Percentiles rank a stretch among this genome's conserved stretches.
These are phyloP conservation scores for Pyrrhoderma noxium DNA, from an alignment of 1,284 basidiomycete genomes.

Conservation along the genomic window DNA sequence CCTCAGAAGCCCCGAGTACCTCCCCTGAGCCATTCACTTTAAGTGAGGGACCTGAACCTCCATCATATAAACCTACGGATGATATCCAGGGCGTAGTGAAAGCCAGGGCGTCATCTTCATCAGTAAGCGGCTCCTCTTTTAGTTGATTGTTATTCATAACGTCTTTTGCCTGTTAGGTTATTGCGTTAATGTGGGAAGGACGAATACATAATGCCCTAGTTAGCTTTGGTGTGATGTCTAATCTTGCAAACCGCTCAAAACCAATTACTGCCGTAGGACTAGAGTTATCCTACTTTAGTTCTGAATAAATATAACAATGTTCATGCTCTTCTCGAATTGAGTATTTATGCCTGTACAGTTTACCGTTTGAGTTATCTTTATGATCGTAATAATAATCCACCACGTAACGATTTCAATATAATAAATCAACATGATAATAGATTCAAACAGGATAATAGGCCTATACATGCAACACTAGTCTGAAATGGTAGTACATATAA, in stretches of 20 bases:
- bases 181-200: constrained; percentile 92
- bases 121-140: constrained; percentile 44
- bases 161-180: constrained; percentile 44
- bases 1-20: constrained; percentile 4
- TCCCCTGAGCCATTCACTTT: constrained; percentile 9
- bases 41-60: constrained; percentile 16
- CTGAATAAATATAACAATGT: constrained; percentile 33
- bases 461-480: background rate
- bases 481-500: background rate
- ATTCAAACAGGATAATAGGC: background rate
- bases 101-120: constrained; percentile 80
- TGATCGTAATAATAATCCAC: no score
- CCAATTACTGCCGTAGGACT: constrained; percentile 85
- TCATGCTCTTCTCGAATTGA: background rate
- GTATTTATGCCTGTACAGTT: no score
- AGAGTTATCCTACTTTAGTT: constrained; percentile 88
- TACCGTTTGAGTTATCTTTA: no score
- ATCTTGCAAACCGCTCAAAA: constrained; percentile 75
- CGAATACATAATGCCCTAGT: constrained; percentile 86
- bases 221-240: constrained; percentile 82
- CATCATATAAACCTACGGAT: constrained; percentile 23
- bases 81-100: constrained; percentile 82
- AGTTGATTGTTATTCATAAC: constrained; percentile 4
- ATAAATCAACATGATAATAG: no score
- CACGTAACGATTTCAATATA: no score